Evolutionary conservation across 2,329 filamentous ascomycete genomes (phyloP).

Genomic region (Biscogniauxia sp.): DNA sequence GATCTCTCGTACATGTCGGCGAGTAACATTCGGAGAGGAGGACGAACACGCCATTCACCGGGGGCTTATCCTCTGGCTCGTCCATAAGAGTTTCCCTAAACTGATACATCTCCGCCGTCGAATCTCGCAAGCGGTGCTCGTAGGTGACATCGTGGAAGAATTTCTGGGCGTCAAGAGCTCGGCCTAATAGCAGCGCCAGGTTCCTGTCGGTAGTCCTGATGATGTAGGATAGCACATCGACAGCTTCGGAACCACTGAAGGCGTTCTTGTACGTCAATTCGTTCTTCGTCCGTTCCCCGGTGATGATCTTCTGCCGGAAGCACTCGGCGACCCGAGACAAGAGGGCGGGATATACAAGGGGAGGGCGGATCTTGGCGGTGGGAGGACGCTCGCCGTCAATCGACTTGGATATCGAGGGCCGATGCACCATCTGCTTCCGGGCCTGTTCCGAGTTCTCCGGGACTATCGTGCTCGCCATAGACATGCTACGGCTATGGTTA

Average conservation of each 20-base stretch:
- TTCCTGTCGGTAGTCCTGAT: slow-evolving; percentile 97
- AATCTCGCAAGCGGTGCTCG: slow-evolving; percentile 91
- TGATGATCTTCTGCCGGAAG: slow-evolving; percentile 83
- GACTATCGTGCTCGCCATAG: slow-evolving; percentile 83
- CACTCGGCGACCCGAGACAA: slow-evolving; percentile 91
- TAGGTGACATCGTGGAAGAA: slow-evolving; percentile 99
- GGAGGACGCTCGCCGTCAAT: slow-evolving; percentile 54
- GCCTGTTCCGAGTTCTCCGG: slow-evolving; percentile 58
- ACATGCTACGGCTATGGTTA: slow-evolving; percentile 70
- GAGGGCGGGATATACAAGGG: slow-evolving; percentile 89
- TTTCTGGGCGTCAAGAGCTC: slow-evolving; percentile 93
- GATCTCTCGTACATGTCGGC: slow-evolving; percentile 91
- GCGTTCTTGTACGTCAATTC: slow-evolving; percentile 95
- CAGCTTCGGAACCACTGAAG: slow-evolving; percentile 92
- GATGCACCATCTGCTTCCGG: slow-evolving; percentile 50
- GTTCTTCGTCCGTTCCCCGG: slow-evolving; percentile 91
- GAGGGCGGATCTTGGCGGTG: slow-evolving; percentile 65
- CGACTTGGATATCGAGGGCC: slow-evolving; percentile 56
- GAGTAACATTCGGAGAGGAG: slow-evolving; percentile 97
- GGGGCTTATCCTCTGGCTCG: slow-evolving; percentile 65
- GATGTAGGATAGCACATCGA: slow-evolving; percentile 93
- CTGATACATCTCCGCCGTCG: slow-evolving; percentile 92
- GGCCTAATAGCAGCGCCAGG: slow-evolving; percentile 82
- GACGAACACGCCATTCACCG: slow-evolving; percentile 94
- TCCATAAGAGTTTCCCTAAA: slow-evolving; percentile 93